Evolutionary conservation across 2,329 filamentous ascomycete genomes (phyloP), one percentile per base, ranked within the genome.

Genomic region (Fusarium albidum): DNA sequence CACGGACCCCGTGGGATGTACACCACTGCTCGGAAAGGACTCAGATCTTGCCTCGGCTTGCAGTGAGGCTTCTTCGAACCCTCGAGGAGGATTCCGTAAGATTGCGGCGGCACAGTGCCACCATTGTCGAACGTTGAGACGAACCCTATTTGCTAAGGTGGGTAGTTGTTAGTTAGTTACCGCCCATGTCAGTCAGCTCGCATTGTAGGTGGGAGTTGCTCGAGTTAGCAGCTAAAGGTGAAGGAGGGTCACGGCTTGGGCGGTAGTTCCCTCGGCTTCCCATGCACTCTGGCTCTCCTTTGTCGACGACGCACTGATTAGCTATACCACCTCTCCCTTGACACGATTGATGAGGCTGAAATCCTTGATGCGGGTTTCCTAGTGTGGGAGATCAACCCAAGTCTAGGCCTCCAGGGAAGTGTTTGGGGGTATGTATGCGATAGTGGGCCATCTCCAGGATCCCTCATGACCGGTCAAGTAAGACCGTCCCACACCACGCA

Each of bases 321-420:
- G 42, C 38, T 43, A 38, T 27, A 18, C 21, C 46, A 48, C 45
- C 12, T 29, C 45, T 48, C 43, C 32, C 12, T 47, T 21, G 28
- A 35, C 32, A n/a, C 27, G 15, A 48, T 49, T 56, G 49, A 67
- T 56, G 49, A 67, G 62, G 64, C 64, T 67, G 64, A 67, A 64
- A 56, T 55, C 15, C 40, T 42, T 34, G 42, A 54, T 52, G 51
- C 54, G 53, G 45, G 58, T 57, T 21, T 62, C 49, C 33, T 49
- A 33, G 56, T 64, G 64, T 62, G 64, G 64, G 63, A 59, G 64
- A 66, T 63, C 55, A 65, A 59, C 48, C 35, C 46, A 35, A 58
- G 45, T 48, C n/a, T n/a, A n/a, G n/a, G n/a, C n/a, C n/a, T n/a
- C 46, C 44, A 40, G 33, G 49, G 52, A 34, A 42, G 52, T 29